phyloP scores from a whole-genome alignment of 2,329 filamentous ascomycete genomes.

The Knufia fluminis region DNA sequence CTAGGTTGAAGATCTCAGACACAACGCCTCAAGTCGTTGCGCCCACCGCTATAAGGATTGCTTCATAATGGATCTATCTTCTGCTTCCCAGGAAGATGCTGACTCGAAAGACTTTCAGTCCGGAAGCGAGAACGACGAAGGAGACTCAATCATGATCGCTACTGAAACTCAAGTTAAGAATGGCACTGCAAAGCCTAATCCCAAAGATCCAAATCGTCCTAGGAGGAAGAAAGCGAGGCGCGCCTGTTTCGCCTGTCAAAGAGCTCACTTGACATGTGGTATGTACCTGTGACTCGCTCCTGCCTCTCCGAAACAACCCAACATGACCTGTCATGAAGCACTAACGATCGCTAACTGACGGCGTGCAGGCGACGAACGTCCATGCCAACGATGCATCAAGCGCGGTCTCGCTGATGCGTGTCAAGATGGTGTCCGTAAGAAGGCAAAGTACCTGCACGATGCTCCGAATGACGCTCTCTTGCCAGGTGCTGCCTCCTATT shows the following conservation, averaged over 20 bases:
- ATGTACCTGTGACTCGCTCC: slow-evolving; percentile 41
- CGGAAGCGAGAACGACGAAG: slow-evolving; percentile 28
- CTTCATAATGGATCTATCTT: slow-evolving; percentile 7
- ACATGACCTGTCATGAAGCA: slow-evolving; percentile 12
- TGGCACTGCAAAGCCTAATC: slow-evolving; percentile 33
- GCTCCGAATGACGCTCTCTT: slow-evolving; percentile 80
- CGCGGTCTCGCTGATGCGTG: slow-evolving; percentile 82
- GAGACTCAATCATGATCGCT: slow-evolving; percentile 4
- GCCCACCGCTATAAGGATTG: not conserved
- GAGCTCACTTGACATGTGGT: slow-evolving; percentile 97
- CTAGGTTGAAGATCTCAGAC: not conserved
- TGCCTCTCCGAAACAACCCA: slow-evolving; percentile 3
- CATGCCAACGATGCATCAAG: slow-evolving; percentile 89
- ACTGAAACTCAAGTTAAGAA: slow-evolving; percentile 3
- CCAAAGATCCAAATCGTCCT: slow-evolving; percentile 84
- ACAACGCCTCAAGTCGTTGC: not conserved
- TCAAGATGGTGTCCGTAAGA: slow-evolving; percentile 94
- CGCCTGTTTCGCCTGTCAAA: slow-evolving; percentile 93
- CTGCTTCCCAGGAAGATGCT: slow-evolving; percentile 15
- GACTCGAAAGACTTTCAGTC: slow-evolving; percentile 17
- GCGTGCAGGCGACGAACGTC: slow-evolving; percentile 75
- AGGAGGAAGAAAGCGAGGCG: slow-evolving; percentile 90
- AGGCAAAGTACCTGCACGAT: slow-evolving; percentile 97
- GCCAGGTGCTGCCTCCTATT: slow-evolving; percentile 68
- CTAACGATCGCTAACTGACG: slow-evolving; percentile 26